Evolutionary conservation across 148 eudicot genomes (phyloP).

Genomic region (Tetragonia tetragonoides): DNA sequence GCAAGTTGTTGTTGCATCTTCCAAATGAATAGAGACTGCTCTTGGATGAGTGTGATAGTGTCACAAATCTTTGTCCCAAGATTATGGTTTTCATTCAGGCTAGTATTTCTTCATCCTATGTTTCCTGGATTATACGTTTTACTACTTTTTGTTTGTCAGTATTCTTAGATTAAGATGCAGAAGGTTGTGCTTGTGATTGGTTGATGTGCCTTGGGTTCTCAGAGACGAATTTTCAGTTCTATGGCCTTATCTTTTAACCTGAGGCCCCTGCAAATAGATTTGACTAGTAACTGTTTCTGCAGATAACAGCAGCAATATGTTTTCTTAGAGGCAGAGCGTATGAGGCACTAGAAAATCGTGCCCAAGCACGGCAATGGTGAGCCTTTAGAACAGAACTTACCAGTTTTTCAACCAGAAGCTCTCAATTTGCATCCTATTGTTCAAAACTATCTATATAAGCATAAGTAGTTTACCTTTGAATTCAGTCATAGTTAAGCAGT

Average conservation of each 20-base stretch:
- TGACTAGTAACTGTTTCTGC: constrained; percentile 19
- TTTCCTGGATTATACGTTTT: background rate
- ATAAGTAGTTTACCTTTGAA: background rate
- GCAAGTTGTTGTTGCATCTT: no score
- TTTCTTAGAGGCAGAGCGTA: constrained; percentile 94
- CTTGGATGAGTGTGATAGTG: background rate
- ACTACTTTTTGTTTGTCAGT: background rate
- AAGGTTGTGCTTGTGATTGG: background rate
- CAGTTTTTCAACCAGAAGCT: background rate
- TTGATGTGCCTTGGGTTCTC: background rate
- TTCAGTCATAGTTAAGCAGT: background rate
- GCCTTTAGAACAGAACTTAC: constrained; percentile 20
- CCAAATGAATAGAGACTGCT: no score
- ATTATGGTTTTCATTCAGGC: background rate
- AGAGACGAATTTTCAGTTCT: background rate
- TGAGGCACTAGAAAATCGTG: constrained; percentile 90
- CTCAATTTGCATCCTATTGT: background rate
- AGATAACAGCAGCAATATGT: constrained; percentile 91
- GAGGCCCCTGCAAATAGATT: background rate
- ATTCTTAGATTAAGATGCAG: background rate
- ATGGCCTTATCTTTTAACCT: background rate
- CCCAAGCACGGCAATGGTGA: constrained; percentile 90
- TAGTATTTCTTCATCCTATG: no score
- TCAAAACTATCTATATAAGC: background rate
- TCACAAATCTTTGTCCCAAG: background rate